Conservation (phyloP, 2,329 filamentous ascomycete genomes). For the Aspergillus vadensis region DNA sequence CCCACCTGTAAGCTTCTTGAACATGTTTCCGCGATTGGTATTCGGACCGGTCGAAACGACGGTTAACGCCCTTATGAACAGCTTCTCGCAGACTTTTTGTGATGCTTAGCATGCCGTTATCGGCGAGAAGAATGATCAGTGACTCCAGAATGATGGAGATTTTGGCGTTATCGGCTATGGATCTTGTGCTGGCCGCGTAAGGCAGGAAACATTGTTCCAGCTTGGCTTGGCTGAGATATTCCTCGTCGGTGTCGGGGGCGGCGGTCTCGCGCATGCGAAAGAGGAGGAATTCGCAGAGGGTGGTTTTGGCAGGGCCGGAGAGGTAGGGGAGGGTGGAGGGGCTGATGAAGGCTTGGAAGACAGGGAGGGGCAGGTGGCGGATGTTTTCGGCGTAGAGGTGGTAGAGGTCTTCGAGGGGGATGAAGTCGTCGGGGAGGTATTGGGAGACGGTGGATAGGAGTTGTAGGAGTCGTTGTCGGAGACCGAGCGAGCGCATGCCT, state of each 20-base stretch:
- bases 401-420: slow-evolving; percentile 43
- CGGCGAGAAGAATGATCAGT: slow-evolving; percentile 58
- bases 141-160: slow-evolving; percentile 69
- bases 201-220: slow-evolving; percentile 65
- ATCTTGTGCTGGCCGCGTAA: slow-evolving; percentile 63
- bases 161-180: slow-evolving; percentile 69
- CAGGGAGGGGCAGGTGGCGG: slow-evolving; percentile 46
- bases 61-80: slow-evolving; percentile 56
- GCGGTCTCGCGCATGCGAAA: slow-evolving; percentile 51
- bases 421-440: slow-evolving; percentile 38
- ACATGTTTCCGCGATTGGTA: slow-evolving; percentile 49
- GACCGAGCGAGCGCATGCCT: slow-evolving; percentile 40
- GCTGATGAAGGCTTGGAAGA: slow-evolving; percentile 50
- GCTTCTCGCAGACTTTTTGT: slow-evolving; percentile 46
- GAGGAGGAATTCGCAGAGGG: slow-evolving; percentile 57
- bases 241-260: slow-evolving; percentile 41
- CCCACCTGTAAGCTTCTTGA: slow-evolving; percentile 17
- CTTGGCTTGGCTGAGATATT: slow-evolving; percentile 51
- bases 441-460: slow-evolving; percentile 45
- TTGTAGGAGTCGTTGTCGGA: slow-evolving; percentile 49
- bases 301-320: slow-evolving; percentile 45
- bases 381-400: slow-evolving; percentile 51
- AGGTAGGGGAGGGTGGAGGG: slow-evolving; percentile 48
- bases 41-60: slow-evolving; percentile 50
- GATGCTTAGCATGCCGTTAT: slow-evolving; percentile 35